Evolutionary conservation across 2,329 filamentous ascomycete genomes (phyloP), one percentile per base, ranked within the genome.

Genomic region (Fusarium cyanostomum): DNA sequence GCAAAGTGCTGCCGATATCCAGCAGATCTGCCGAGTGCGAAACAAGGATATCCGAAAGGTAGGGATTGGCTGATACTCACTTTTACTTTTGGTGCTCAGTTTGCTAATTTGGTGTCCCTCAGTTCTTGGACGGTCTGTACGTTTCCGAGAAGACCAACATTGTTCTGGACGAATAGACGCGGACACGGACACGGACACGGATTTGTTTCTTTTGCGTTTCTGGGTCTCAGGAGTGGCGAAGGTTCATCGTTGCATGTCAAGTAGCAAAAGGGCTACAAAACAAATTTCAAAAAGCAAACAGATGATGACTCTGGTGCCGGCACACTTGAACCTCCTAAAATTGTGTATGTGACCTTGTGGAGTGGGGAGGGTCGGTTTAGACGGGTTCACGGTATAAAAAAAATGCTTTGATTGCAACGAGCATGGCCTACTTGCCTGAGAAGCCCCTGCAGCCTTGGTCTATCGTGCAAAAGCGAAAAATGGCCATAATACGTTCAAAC

Each of bases 41-140:
- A 99, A 99, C 92, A 99, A 99, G 93, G 95, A 99, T 97, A 99
- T 99, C 87, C 93, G 96, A 86, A 97, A 97, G 91, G 91, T 93
- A 78, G 72, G 82, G 31, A 33, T 37, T 28, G 34, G 11, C 10
- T 12, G 7, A 6, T 34, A 18, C 27, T 37, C 24, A 38, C 24
- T 42, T 28, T 8, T 15, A 13, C 34, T 42, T 28, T 9, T 49
- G 10, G n/a, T n/a, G 3, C 18, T 15, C 28, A 43, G 34, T 38
- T 52, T 54, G 59, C 68, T 74, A 65, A 71, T 72, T 65, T 53
- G 49, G 18, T 50, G 27, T 18, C 24, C 31, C 21, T 65, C 75
- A 96, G 92, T 99, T 99, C 91, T 89, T 99, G 88, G 96, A 99
- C 86, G 95, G 95, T 89, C 88, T 99, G 82, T 99, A 99, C 87